phyloP scores from a whole-genome alignment of 148 eudicot genomes.

The Pharnaceum exiguum region DNA sequence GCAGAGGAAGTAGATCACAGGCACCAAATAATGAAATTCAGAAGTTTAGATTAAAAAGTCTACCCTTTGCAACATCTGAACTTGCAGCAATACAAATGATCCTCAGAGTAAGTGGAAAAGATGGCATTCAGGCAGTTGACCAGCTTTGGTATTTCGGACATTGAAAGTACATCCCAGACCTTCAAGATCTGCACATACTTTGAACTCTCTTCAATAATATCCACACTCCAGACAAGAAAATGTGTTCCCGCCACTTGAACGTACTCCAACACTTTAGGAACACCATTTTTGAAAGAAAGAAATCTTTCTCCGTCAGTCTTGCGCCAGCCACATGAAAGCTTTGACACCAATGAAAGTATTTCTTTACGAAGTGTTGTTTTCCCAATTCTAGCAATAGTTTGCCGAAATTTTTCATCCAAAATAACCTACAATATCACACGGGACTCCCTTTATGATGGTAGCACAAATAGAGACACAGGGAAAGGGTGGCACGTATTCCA shows the following conservation, averaged over 20 bases:
- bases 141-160: slow-evolving; percentile 9
- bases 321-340: slow-evolving; percentile 12
- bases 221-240: slow-evolving; percentile 9
- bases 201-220: slow-evolving; percentile 7
- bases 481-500: too few relatives aligned
- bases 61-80: slow-evolving; percentile 16
- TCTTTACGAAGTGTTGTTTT: neutral
- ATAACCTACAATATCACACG: neutral
- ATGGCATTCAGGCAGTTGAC: neutral
- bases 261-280: slow-evolving; percentile 5
- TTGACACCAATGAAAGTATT: slow-evolving; percentile 2
- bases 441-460: neutral
- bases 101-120: slow-evolving; percentile 4
- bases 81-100: slow-evolving; percentile 9
- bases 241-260: neutral
- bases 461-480: too few relatives aligned
- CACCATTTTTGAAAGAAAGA: slow-evolving; percentile 7
- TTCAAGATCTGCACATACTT: slow-evolving; percentile 7
- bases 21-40: neutral
- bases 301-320: slow-evolving; percentile 6
- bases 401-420: slow-evolving; percentile 7
- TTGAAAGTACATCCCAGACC: slow-evolving; percentile 16
- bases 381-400: slow-evolving; percentile 6
- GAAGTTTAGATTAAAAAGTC: neutral
- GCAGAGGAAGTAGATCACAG: neutral